These are phyloP conservation scores for Sideroxylon spinosum DNA, from an alignment of 179 eudicot genomes.

Conservation along the genomic window DNA sequence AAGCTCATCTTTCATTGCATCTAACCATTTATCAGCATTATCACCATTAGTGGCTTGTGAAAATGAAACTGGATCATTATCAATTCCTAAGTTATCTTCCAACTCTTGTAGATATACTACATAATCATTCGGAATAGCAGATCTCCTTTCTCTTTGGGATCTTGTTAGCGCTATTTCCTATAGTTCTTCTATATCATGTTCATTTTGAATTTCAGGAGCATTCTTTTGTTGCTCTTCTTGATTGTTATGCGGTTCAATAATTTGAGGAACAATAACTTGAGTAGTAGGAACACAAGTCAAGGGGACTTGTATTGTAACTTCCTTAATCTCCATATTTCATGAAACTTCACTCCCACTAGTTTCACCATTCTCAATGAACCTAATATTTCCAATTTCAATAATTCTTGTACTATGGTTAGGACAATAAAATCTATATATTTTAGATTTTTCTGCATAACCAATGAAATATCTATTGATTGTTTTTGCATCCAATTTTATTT, in stretches of 20 bases:
- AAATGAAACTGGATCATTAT: background rate
- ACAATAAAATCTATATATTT: conserved; percentile 11
- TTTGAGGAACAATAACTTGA: background rate
- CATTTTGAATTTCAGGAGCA: too few species aligned
- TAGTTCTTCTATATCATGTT: too few species aligned
- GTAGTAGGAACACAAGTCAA: background rate
- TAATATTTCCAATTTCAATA: background rate
- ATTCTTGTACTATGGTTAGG: conserved; percentile 4
- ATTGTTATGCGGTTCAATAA: background rate
- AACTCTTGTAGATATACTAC: conserved; percentile 10
- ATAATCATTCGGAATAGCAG: conserved; percentile 3
- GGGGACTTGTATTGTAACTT: conserved; percentile 6
- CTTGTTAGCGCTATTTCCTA: too few species aligned
- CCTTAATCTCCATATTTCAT: background rate
- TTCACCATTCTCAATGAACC: too few species aligned
- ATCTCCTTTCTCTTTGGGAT: conserved; percentile 9
- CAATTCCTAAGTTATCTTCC: too few species aligned
- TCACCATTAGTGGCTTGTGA: background rate
- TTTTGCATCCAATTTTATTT: background rate
- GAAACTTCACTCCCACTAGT: background rate
- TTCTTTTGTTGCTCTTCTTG: background rate
- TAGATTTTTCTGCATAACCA: background rate
- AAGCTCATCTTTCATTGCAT: background rate
- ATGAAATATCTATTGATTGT: conserved; percentile 7
- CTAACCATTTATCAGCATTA: background rate